A percentile compares a stretch with the other conserved stretches of the same genome.
Conservation (phyloP, 192 early-diverging fungal species). For the Gaertneriomyces sp. region DNA sequence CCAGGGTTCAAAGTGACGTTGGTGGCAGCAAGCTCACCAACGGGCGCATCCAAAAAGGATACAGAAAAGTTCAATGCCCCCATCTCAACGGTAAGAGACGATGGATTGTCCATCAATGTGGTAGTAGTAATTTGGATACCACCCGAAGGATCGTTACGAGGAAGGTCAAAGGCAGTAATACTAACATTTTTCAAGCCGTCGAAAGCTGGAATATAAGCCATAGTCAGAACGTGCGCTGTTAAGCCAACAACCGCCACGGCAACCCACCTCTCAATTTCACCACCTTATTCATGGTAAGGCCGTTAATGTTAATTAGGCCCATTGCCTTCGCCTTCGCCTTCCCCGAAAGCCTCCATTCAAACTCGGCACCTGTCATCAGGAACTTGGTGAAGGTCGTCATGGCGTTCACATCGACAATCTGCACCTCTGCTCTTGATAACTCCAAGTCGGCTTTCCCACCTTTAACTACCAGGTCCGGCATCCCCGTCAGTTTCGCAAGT, state of each 20-base stretch:
- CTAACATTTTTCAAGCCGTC: conserved; percentile 19
- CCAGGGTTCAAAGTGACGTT: conserved; percentile 1
- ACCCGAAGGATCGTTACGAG: conserved; percentile 13
- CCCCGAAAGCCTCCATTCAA: background rate
- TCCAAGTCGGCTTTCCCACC: conserved; percentile 1
- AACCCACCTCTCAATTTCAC: background rate
- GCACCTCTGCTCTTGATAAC: background rate
- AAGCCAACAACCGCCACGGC: background rate
- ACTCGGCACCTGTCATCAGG: background rate
- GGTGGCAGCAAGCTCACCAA: background rate
- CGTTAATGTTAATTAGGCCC: background rate
- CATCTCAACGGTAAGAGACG: conserved; percentile 19
- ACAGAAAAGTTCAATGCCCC: conserved; percentile 24
- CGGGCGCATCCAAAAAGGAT: background rate
- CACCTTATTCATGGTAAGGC: background rate
- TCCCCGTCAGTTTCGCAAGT: background rate
- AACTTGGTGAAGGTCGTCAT: conserved; percentile 2
- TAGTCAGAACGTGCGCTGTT: no score
- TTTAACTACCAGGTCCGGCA: conserved; percentile 2
- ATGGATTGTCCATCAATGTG: conserved; percentile 23
- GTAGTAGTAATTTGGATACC: conserved; percentile 23
- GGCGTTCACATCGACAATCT: background rate
- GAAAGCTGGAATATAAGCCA: conserved; percentile 8
- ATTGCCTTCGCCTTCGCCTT: conserved; percentile 1
- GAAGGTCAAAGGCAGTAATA: conserved; percentile 25